Conservation (phyloP, 1,284 basidiomycete species). For the Pisolithus thermaeus region DNA sequence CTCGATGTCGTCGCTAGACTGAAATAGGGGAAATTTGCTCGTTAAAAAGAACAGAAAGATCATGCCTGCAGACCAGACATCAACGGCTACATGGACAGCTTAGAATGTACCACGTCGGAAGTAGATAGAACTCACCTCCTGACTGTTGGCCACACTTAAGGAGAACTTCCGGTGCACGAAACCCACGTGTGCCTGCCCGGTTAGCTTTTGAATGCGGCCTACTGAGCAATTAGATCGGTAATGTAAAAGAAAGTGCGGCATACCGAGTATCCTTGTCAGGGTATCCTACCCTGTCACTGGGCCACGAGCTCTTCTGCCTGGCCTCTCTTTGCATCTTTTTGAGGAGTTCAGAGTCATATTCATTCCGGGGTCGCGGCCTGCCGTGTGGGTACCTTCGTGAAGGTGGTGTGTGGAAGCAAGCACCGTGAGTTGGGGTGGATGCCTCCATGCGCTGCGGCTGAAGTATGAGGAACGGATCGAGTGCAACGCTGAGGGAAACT, state of each 20-base stretch:
- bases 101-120: conserved; percentile 7
- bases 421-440: conserved; percentile 40
- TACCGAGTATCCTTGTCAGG: conserved; percentile 64
- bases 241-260: conserved; percentile 7
- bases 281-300: conserved; percentile 69
- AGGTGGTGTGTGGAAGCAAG: conserved; percentile 71
- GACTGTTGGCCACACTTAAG: conserved; percentile 94
- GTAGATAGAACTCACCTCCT: conserved; percentile 54
- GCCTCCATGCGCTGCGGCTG: conserved; percentile 49
- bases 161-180: conserved; percentile 94
- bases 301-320: conserved; percentile 45
- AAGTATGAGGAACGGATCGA: conserved; percentile 3
- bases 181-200: conserved; percentile 93
- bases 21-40: conserved; percentile 92
- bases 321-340: conserved; percentile 58
- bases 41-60: conserved; percentile 92
- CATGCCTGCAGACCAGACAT: conserved; percentile 94
- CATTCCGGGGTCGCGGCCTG: conserved; percentile 33
- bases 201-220: conserved; percentile 91
- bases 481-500: conserved; percentile 25
- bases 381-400: conserved; percentile 66
- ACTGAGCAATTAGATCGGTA: conserved; percentile 8
- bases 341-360: conserved; percentile 40
- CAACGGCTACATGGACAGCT: conserved; percentile 61
- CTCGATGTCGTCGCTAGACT: conserved; percentile 92